Conservation (phyloP, 805 yeast species). For the Candida incommunis region DNA sequence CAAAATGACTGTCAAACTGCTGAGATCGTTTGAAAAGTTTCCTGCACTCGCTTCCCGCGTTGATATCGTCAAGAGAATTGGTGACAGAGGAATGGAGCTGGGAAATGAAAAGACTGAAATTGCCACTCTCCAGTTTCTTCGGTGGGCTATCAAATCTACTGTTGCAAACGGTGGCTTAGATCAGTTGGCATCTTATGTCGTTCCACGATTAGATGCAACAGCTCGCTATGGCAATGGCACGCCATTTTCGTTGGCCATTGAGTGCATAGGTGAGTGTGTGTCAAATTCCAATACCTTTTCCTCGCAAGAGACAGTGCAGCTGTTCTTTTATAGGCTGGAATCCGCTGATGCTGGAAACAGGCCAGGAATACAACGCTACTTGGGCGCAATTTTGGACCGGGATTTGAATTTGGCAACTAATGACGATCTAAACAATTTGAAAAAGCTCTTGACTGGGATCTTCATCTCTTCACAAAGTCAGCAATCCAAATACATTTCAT, state of each 20-base stretch:
- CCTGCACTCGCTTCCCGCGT: neutral
- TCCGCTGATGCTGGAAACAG: neutral
- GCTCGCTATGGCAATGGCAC: neutral
- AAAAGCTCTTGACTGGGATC: neutral
- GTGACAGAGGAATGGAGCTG: neutral
- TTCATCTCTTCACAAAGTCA: neutral
- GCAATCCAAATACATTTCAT: constrained; percentile 36
- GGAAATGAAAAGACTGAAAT: neutral
- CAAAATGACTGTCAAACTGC: neutral
- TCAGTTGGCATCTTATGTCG: neutral
- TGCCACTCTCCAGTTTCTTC: neutral
- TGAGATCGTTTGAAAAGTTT: neutral
- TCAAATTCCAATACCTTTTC: neutral
- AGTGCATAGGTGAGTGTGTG: neutral
- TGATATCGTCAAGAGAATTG: neutral
- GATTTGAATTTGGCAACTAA: neutral
- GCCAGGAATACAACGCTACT: neutral
- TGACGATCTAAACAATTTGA: neutral
- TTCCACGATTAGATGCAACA: neutral
- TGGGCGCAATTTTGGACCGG: neutral
- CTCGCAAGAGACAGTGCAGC: too few relatives aligned
- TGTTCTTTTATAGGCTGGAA: neutral
- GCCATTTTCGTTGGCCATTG: neutral
- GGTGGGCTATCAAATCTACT: neutral
- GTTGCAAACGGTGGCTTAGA: neutral